Percentiles rank a stretch among this genome's conserved stretches.
Conservation (phyloP, 768 basidiomycete species). For the Glaciozyma martinii region DNA sequence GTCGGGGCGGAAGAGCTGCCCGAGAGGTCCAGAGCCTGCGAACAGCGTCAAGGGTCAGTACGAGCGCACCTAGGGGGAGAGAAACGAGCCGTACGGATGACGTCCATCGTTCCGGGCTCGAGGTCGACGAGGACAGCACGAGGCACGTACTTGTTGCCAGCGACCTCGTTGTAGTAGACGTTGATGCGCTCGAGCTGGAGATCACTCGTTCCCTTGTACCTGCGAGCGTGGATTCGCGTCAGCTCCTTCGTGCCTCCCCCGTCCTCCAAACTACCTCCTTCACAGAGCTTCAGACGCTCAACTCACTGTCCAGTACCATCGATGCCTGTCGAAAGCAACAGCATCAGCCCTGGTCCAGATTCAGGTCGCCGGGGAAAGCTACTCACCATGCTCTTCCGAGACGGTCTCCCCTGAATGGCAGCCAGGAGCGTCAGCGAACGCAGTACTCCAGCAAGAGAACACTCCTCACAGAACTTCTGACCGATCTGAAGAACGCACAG, state of each 20-base stretch:
- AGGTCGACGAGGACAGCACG: conserved; percentile 95
- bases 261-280: no score
- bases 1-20: conserved; percentile 62
- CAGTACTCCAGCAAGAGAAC: background rate
- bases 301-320: background rate
- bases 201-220: conserved; percentile 85
- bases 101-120: conserved; percentile 69
- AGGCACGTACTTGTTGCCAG: conserved; percentile 88
- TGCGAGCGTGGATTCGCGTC: conserved; percentile 6
- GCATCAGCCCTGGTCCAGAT: background rate
- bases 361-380: no score
- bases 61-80: background rate
- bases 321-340: conserved; percentile 5
- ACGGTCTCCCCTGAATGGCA: conserved; percentile 62
- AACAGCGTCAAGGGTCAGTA: background rate
- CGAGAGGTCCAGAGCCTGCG: conserved; percentile 69
- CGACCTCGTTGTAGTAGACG: conserved; percentile 87
- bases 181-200: conserved; percentile 95
- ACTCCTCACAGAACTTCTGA: conserved; percentile 44
- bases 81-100: conserved; percentile 34
- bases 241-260: no score
- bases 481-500: conserved; percentile 21
- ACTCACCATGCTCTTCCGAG: conserved; percentile 82
- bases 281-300: background rate
- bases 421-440: conserved; percentile 21